Evolutionary conservation across 176 grass and related monocot species (phyloP).

Genomic region (Thinopyrum elongatum): DNA sequence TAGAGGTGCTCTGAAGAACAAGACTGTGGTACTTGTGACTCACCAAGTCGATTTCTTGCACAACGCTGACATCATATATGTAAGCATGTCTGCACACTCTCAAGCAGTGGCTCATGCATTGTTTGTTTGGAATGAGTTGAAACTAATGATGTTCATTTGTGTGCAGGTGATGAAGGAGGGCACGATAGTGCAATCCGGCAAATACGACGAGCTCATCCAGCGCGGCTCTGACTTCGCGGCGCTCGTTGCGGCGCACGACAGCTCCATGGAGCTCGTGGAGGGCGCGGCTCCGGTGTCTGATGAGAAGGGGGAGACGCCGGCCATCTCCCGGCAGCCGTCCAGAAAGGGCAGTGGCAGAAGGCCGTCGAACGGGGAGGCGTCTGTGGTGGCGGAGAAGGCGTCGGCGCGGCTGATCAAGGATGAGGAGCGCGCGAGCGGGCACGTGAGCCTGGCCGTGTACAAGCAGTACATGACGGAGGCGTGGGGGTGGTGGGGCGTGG

Average conservation of each 20-base stretch:
- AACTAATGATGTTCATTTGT: background rate
- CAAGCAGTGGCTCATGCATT: background rate
- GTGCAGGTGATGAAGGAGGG: constrained; percentile 88
- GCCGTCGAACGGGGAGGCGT: constrained; percentile 6
- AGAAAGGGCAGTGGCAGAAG: background rate
- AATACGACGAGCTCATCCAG: constrained; percentile 68
- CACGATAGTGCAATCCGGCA: constrained; percentile 69
- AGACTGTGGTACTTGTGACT: constrained; percentile 88
- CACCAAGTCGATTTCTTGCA: constrained; percentile 99
- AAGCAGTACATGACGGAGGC: constrained; percentile 85
- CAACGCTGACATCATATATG: constrained; percentile 88
- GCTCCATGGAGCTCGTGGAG: constrained; percentile 96
- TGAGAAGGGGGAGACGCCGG: constrained; percentile 19
- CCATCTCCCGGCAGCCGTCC: constrained; percentile 41
- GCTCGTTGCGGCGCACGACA: constrained; percentile 83
- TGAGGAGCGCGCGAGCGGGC: constrained; percentile 80
- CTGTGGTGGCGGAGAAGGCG: constrained; percentile 51
- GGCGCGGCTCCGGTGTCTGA: constrained; percentile 26
- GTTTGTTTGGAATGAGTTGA: background rate
- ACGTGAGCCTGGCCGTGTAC: constrained; percentile 73
- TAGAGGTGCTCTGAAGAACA: constrained; percentile 72
- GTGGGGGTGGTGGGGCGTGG: constrained; percentile 77
- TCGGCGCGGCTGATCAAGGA: constrained; percentile 79
- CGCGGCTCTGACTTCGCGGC: constrained; percentile 61
- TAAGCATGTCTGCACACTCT: constrained; percentile 6